Evolutionary conservation across 2,329 filamentous ascomycete genomes (phyloP).

Genomic region (Samsoniella hepiali): DNA sequence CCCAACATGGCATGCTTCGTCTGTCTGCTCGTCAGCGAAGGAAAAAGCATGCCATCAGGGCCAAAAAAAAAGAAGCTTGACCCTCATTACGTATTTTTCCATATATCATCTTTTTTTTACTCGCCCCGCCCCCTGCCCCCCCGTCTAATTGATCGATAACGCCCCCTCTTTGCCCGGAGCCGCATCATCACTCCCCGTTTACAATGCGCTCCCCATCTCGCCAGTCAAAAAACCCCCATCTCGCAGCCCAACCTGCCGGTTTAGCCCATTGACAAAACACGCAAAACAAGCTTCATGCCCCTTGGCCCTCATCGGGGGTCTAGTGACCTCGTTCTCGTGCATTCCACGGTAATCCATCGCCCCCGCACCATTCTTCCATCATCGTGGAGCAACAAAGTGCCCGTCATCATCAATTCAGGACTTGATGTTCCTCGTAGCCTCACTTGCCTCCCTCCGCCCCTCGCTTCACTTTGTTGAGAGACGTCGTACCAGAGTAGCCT

Average conservation of each 20-base stretch:
- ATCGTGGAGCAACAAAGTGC: neutral
- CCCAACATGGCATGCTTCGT: neutral
- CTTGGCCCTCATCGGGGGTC: neutral
- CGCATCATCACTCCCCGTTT: neutral
- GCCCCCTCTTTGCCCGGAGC: neutral
- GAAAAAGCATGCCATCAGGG: neutral
- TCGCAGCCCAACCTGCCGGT: slow-evolving; percentile 1
- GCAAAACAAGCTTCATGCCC: neutral
- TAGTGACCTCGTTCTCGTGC: slow-evolving; percentile 7
- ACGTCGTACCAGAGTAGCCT: neutral
- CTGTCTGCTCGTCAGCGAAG: neutral
- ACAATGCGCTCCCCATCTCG: too few species aligned
- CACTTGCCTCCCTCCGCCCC: too few species aligned
- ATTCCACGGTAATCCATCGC: neutral
- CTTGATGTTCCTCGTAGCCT: too few species aligned
- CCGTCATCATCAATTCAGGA: neutral
- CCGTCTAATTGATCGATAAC: neutral
- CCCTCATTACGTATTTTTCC: neutral
- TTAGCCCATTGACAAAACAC: neutral
- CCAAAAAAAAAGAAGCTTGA: neutral
- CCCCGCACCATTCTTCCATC: neutral
- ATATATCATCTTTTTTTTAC: neutral
- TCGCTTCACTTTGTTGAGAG: neutral
- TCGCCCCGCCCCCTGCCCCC: neutral
- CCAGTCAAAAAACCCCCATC: neutral